These are phyloP conservation scores for Esteya vermicola DNA, from an alignment of 2,329 filamentous ascomycete species.

Conservation along the genomic window DNA sequence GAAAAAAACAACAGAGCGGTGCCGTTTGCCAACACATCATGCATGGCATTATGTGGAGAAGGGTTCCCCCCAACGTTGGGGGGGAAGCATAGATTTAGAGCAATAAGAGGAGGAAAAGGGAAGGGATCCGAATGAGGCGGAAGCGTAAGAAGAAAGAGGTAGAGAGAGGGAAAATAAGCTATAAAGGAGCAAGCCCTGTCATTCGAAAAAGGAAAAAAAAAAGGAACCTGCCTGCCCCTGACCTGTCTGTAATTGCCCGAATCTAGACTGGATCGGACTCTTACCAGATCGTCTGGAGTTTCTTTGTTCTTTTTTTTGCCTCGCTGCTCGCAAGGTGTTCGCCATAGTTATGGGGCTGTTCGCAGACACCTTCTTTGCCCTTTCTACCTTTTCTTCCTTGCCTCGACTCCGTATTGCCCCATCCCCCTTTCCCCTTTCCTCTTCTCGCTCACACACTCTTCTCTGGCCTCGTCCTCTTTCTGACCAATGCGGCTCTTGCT, in stretches of 20 bases:
- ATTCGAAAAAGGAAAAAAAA: no score
- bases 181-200: not conserved
- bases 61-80: slow-evolving; percentile 6
- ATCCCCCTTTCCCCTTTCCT: not conserved
- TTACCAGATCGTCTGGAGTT: not conserved
- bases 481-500: slow-evolving; percentile 14
- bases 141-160: not conserved
- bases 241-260: no score
- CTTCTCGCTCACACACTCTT: not conserved
- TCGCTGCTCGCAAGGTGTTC: not conserved
- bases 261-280: no score
- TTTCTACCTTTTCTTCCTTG: not conserved
- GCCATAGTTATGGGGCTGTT: not conserved
- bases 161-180: not conserved
- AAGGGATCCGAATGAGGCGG: not conserved
- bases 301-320: not conserved
- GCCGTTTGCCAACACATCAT: slow-evolving; percentile 21
- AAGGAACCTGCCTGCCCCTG: no score
- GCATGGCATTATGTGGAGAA: slow-evolving; percentile 20
- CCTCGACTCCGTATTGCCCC: not conserved
- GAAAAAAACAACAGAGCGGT: slow-evolving; percentile 9
- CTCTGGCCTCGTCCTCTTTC: not conserved
- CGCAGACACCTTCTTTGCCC: no score
- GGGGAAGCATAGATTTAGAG: slow-evolving; percentile 6
- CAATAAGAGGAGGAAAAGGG: not conserved